Conservation (phyloP, 75 land plant genomes). For the Chamaecyparis obtusa region DNA sequence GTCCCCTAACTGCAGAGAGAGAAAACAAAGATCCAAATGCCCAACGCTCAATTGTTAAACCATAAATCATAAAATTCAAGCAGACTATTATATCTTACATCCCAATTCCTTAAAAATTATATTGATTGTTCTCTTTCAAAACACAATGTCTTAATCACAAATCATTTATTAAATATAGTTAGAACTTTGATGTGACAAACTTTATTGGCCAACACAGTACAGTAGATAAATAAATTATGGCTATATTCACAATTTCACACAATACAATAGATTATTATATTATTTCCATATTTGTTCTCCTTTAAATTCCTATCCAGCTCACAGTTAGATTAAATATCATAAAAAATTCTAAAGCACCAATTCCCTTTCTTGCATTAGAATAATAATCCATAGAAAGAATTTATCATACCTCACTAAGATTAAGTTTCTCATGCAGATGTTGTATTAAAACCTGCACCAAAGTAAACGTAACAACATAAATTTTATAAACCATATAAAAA, state of each 20-base stretch:
- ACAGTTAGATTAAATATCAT: not conserved
- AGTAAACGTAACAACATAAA: not conserved
- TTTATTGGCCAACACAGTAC: not conserved
- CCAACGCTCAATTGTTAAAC: no score
- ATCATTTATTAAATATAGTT: not conserved
- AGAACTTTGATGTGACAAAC: not conserved
- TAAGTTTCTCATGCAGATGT: conserved; percentile 69
- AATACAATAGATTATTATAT: not conserved
- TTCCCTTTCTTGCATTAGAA: not conserved
- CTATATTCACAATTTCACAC: no score
- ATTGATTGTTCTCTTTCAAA: no score
- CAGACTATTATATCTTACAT: no score
- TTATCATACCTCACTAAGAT: conserved; percentile 64
- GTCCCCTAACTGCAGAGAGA: no score
- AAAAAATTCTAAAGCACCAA: not conserved
- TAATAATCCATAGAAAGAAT: not conserved
- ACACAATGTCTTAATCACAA: not conserved
- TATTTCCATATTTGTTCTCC: not conserved
- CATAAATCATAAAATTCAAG: no score
- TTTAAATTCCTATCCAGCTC: not conserved
- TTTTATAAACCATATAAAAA: not conserved
- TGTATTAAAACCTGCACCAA: conserved; percentile 70
- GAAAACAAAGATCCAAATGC: no score
- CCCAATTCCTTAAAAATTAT: no score
- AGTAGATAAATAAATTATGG: no score